phyloP scores from a whole-genome alignment of 1,139 yeast species.

The Lodderomyces beijingensis region DNA sequence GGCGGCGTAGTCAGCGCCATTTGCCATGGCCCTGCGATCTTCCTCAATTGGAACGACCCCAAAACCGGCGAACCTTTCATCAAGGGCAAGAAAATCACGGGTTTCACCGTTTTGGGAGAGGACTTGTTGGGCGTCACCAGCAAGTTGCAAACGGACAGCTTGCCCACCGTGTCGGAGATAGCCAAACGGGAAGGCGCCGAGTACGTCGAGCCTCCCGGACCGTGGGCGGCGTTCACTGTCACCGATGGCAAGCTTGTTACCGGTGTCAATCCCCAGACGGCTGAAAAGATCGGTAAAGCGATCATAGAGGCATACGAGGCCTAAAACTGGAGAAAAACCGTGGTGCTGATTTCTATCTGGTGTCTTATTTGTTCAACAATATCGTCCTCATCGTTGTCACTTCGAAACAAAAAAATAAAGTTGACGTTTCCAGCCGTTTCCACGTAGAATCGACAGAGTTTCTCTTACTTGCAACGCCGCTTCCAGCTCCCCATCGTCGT shows the following conservation, averaged over 20 bases:
- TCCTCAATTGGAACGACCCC: slow-evolving; percentile 41
- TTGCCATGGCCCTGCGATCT: slow-evolving; percentile 63
- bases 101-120: slow-evolving; percentile 59
- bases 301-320: slow-evolving; percentile 9
- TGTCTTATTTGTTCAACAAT: too few relatives aligned
- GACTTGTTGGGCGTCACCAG: slow-evolving; percentile 31
- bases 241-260: slow-evolving; percentile 55
- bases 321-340: neutral
- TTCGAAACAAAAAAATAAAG: too few relatives aligned
- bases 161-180: slow-evolving; percentile 32
- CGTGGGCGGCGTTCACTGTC: slow-evolving; percentile 51
- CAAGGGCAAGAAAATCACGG: slow-evolving; percentile 53
- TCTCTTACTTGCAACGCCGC: too few relatives aligned
- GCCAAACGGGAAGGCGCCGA: slow-evolving; percentile 38
- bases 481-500: too few relatives aligned
- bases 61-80: slow-evolving; percentile 40
- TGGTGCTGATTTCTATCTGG: too few relatives aligned
- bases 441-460: too few relatives aligned
- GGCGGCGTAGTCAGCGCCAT: slow-evolving; percentile 60
- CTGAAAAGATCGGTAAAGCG: slow-evolving; percentile 42
- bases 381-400: too few relatives aligned
- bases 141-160: slow-evolving; percentile 27
- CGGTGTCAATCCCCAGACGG: slow-evolving; percentile 63
- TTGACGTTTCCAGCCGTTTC: too few relatives aligned
- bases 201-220: slow-evolving; percentile 41